Conservation (phyloP, 768 basidiomycete genomes). For the Boletus bicolor region DNA sequence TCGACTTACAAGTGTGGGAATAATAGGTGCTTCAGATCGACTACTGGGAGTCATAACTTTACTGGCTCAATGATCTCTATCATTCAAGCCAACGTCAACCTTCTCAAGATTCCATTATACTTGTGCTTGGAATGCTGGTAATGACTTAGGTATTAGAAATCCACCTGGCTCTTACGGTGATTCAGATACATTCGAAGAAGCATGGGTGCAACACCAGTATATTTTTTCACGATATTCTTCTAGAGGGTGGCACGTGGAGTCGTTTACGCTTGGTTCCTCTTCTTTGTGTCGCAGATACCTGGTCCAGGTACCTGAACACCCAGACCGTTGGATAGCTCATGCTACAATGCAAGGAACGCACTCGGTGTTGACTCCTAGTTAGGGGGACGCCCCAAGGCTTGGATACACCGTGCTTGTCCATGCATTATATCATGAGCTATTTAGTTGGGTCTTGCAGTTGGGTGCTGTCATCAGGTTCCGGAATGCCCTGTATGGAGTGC, state of each 20-base stretch:
- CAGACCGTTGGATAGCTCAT: slow-evolving; percentile 5
- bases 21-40: too few relatives aligned
- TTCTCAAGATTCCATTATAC: background rate
- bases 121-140: background rate
- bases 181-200: too few relatives aligned
- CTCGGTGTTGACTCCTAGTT: background rate
- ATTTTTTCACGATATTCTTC: background rate
- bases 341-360: background rate
- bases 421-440: slow-evolving; percentile 17
- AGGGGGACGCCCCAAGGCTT: background rate
- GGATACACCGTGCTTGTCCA: background rate
- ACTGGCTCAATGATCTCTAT: too few relatives aligned
- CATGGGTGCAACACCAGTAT: background rate
- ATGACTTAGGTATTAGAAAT: background rate
- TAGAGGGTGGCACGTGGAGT: too few relatives aligned
- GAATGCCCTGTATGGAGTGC: background rate
- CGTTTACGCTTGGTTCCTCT: background rate
- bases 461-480: background rate
- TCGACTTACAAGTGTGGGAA: too few relatives aligned
- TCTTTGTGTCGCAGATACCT: background rate
- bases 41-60: too few relatives aligned
- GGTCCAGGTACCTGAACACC: background rate
- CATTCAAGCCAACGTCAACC: background rate
- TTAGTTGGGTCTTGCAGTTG: background rate
- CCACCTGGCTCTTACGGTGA: background rate